These are phyloP conservation scores for Saccharomyces eubayanus DNA, from an alignment of 805 yeast species.

Conservation along the genomic window DNA sequence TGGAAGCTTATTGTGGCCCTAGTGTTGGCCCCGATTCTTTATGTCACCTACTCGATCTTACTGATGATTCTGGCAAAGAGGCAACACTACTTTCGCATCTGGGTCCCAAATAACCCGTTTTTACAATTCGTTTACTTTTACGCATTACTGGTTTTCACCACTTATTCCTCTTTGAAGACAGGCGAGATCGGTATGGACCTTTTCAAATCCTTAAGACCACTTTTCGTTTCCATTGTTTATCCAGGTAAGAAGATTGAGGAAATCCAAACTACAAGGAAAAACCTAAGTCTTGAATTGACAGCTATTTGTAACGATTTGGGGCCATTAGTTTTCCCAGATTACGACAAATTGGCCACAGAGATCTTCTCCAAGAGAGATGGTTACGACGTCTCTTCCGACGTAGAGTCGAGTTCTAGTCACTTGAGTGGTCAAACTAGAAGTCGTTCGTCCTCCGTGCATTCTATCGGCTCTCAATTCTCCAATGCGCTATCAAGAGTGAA, in stretches of 20 bases:
- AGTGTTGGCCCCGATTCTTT: constrained; percentile 77
- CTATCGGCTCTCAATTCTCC: constrained; percentile 36
- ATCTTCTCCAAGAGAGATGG: constrained; percentile 1
- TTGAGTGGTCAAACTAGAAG: constrained; percentile 9
- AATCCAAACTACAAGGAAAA: constrained; percentile 51
- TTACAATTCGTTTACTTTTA: constrained; percentile 40
- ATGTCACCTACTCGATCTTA: constrained; percentile 59
- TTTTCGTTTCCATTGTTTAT: constrained; percentile 38
- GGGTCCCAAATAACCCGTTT: constrained; percentile 17
- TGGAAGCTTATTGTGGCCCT: constrained; percentile 88
- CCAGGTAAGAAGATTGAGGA: constrained; percentile 38
- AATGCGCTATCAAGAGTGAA: constrained; percentile 56
- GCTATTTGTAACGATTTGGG: constrained; percentile 75
- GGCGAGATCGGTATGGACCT: constrained; percentile 91
- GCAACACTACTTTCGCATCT: constrained; percentile 27
- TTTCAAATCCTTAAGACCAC: constrained; percentile 70
- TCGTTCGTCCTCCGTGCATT: constrained; percentile 24
- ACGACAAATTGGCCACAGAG: constrained; percentile 35
- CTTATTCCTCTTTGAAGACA: constrained; percentile 77
- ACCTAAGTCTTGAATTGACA: constrained; percentile 64
- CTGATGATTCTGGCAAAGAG: constrained; percentile 32
- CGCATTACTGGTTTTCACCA: constrained; percentile 56
- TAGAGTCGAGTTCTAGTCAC: neutral
- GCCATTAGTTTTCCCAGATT: constrained; percentile 81
- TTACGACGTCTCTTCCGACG: constrained; percentile 1